phyloP scores from a whole-genome alignment of 176 grass and related monocot species.

The Otatea glauca region DNA sequence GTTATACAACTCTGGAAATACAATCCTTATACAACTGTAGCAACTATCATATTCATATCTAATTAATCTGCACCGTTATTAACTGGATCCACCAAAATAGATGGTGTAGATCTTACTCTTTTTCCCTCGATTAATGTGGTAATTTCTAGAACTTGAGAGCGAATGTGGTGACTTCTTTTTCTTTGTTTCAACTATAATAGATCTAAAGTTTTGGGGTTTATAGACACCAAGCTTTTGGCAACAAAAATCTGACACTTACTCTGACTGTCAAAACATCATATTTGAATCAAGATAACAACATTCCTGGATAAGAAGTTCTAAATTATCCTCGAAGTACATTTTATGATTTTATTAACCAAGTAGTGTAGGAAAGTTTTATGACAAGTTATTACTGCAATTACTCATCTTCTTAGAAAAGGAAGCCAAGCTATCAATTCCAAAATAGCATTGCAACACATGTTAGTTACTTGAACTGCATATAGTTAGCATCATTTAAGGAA shows the following conservation, averaged over 20 bases:
- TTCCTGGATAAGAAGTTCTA: background rate
- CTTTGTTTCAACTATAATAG: too few species aligned
- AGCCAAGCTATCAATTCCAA: background rate
- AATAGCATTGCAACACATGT: slow-evolving; percentile 36
- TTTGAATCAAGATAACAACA: background rate
- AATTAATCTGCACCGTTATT: too few species aligned
- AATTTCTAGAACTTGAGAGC: too few species aligned
- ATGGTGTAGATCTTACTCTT: too few species aligned
- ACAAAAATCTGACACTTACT: background rate
- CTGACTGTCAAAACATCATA: background rate
- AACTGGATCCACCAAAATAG: too few species aligned
- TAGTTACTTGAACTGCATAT: slow-evolving; percentile 28
- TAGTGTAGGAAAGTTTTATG: background rate
- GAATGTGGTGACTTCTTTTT: too few species aligned
- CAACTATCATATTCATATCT: too few species aligned
- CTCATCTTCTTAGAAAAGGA: background rate
- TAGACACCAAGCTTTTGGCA: slow-evolving; percentile 3
- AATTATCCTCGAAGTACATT: slow-evolving; percentile 6
- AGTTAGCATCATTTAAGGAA: slow-evolving; percentile 18
- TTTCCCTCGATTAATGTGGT: too few species aligned
- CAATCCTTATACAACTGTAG: too few species aligned
- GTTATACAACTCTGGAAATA: too few species aligned
- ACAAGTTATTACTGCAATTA: slow-evolving; percentile 8
- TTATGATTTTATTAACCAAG: slow-evolving; percentile 20
- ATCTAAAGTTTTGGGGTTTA: background rate